A percentile compares a stretch with the other conserved stretches of the same genome.
Evolutionary conservation across 2,329 filamentous ascomycete species (phyloP).

Genomic region (Aspergillus sp.): DNA sequence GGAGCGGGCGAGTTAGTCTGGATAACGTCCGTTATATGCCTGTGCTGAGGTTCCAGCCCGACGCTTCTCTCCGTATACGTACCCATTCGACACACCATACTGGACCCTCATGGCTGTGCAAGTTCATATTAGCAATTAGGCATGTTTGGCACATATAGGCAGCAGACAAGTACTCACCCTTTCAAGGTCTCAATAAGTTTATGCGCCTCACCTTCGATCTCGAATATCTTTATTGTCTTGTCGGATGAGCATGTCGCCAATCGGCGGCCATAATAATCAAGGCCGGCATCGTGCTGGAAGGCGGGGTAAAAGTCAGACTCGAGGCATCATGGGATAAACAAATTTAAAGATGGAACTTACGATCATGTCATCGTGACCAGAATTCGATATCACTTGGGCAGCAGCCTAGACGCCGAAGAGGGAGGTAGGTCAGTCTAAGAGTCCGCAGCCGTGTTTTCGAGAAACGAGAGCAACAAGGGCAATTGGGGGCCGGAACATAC

Average conservation of each 20-base stretch:
- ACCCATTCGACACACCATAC: slow-evolving; percentile 97
- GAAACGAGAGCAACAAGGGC: neutral
- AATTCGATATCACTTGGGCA: slow-evolving; percentile 74
- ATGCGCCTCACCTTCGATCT: slow-evolving; percentile 91
- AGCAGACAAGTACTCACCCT: slow-evolving; percentile 59
- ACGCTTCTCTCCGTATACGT: slow-evolving; percentile 23
- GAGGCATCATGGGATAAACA: neutral
- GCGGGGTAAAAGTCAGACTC: slow-evolving; percentile 1
- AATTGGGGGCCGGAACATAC: slow-evolving; percentile 13
- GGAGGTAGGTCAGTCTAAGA: slow-evolving; percentile 13
- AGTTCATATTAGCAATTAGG: slow-evolving; percentile 11
- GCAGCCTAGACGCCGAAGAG: slow-evolving; percentile 48
- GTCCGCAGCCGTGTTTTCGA: neutral
- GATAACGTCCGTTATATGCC: neutral
- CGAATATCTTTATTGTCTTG: slow-evolving; percentile 98
- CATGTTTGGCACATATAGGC: neutral
- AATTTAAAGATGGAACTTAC: slow-evolving; percentile 58
- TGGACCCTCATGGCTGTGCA: slow-evolving; percentile 81
- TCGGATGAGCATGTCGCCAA: slow-evolving; percentile 97
- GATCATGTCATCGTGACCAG: slow-evolving; percentile 99
- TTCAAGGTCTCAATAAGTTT: slow-evolving; percentile 89
- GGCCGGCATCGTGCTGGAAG: slow-evolving; percentile 85
- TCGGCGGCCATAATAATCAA: slow-evolving; percentile 96
- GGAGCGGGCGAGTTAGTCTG: neutral
- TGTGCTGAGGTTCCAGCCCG: neutral